Conservation (phyloP, 495 filamentous ascomycete genomes). For the Aeminium ludgeri region DNA sequence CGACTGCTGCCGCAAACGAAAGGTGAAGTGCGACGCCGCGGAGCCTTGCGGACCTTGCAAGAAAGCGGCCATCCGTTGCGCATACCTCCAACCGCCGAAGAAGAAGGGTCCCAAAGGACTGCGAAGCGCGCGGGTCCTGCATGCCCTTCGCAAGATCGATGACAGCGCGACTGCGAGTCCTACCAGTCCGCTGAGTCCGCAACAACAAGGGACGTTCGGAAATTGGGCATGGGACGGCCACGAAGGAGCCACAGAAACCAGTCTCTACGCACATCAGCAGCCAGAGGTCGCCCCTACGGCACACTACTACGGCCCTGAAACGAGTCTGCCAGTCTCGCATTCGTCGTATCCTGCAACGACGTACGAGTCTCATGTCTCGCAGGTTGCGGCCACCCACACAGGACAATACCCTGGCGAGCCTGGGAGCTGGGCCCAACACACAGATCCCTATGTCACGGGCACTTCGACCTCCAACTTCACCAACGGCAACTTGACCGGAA, state of each 20-base stretch:
- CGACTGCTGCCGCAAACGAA: constrained; percentile 19
- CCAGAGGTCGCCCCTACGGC: neutral
- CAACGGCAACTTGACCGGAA: neutral
- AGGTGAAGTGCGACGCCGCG: constrained; percentile 15
- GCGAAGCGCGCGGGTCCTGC: constrained; percentile 16
- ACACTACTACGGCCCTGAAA: neutral
- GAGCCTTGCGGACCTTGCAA: constrained; percentile 17
- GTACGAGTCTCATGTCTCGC: constrained; percentile 1
- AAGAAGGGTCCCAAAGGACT: constrained; percentile 20
- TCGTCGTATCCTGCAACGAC: neutral
- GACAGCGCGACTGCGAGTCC: constrained; percentile 2
- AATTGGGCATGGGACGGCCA: constrained; percentile 12
- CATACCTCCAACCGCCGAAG: constrained; percentile 19
- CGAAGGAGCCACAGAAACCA: neutral
- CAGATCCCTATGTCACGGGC: too few relatives aligned
- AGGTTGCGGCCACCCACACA: neutral
- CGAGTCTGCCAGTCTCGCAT: neutral
- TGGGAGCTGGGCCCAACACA: too few relatives aligned
- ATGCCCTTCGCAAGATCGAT: constrained; percentile 16
- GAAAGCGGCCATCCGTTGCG: constrained; percentile 17
- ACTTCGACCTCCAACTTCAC: neutral
- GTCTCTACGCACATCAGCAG: neutral
- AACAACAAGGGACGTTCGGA: constrained; percentile 10
- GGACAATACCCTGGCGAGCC: too few relatives aligned
- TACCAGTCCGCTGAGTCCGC: constrained; percentile 1